A percentile compares a stretch with the other conserved stretches of the same genome.
Conservation (phyloP, 768 basidiomycete species). For the Aureoboletus auriporus region DNA sequence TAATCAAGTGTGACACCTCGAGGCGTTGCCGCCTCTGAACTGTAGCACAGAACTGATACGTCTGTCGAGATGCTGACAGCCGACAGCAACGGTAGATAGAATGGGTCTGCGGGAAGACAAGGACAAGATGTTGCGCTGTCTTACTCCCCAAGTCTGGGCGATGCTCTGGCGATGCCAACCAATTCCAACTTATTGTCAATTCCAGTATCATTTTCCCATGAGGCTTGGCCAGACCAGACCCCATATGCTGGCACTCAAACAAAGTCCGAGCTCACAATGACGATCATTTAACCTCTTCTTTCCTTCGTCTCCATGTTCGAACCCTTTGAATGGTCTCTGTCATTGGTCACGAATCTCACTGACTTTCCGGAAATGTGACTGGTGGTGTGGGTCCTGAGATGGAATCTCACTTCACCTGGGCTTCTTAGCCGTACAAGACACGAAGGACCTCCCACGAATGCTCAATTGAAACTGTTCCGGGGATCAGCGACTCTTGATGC, state of each 20-base stretch:
- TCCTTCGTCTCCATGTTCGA: no score
- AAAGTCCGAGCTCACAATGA: neutral
- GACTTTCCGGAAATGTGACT: no score
- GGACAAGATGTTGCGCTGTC: slow-evolving; percentile 1
- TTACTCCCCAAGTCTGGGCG: slow-evolving; percentile 7
- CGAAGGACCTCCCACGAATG: neutral
- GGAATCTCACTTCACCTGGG: neutral
- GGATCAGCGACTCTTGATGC: neutral
- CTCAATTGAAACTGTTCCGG: neutral
- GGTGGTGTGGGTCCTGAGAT: neutral
- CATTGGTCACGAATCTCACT: no score
- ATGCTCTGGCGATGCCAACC: slow-evolving; percentile 14
- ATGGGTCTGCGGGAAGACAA: neutral
- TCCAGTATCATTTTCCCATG: slow-evolving; percentile 23
- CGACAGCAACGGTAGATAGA: neutral
- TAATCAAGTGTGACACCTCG: slow-evolving; percentile 1
- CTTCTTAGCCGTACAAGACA: neutral
- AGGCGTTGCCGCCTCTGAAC: neutral
- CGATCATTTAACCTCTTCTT: no score
- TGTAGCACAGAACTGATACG: neutral
- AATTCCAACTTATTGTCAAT: slow-evolving; percentile 15
- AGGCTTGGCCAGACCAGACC: neutral
- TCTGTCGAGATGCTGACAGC: neutral
- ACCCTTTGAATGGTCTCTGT: no score
- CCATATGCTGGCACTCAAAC: neutral